Evolutionary conservation across 805 yeast species (phyloP).

Genomic region (Ogataea trehalophila): DNA sequence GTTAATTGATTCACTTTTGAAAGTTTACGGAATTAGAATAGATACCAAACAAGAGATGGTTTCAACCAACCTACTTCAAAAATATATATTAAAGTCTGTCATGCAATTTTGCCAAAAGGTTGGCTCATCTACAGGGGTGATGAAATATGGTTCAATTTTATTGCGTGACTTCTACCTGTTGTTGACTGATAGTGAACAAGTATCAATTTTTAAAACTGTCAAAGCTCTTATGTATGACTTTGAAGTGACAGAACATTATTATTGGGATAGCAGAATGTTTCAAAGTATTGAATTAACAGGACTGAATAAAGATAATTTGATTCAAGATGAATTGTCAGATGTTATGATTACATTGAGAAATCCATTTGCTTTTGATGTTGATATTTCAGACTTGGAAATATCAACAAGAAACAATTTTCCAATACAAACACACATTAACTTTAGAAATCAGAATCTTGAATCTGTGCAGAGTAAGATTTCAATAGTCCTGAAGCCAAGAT

Average conservation of each 20-base stretch:
- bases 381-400: constrained; percentile 45
- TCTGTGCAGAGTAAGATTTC: constrained; percentile 13
- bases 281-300: constrained; percentile 16
- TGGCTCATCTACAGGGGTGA: constrained; percentile 38
- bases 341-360: constrained; percentile 60
- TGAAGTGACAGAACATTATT: constrained; percentile 27
- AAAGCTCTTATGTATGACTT: constrained; percentile 18
- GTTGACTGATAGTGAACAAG: constrained; percentile 56
- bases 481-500: constrained; percentile 34
- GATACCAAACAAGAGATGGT: not conserved
- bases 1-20: constrained; percentile 43
- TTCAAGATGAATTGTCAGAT: constrained; percentile 61
- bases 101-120: constrained; percentile 49
- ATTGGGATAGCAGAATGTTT: constrained; percentile 70
- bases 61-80: constrained; percentile 19
- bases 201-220: constrained; percentile 32
- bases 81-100: constrained; percentile 42
- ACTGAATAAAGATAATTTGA: constrained; percentile 27
- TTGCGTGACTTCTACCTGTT: constrained; percentile 52
- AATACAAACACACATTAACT: constrained; percentile 22
- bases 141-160: constrained; percentile 47
- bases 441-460: constrained; percentile 12
- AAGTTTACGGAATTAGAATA: constrained; percentile 45
- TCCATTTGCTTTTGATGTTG: constrained; percentile 73
- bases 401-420: constrained; percentile 23